These are phyloP conservation scores for Barnettozyma populi DNA, from an alignment of 805 yeast species.

Conservation along the genomic window DNA sequence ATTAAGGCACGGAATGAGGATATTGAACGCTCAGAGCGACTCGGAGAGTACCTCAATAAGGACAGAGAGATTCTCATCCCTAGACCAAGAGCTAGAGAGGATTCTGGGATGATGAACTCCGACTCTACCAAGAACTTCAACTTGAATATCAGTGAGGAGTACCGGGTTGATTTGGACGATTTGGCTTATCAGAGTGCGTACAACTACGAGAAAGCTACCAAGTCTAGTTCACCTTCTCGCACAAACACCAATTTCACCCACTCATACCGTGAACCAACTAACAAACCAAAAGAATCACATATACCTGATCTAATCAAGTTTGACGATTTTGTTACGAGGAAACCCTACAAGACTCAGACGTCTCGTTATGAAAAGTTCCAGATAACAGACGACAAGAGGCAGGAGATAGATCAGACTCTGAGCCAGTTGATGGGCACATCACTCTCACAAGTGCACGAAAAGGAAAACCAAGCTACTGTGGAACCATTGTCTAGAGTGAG, in stretches of 20 bases:
- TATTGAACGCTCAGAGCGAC: slow-evolving; percentile 9
- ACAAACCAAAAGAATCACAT: slow-evolving; percentile 9
- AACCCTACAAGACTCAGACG: background rate
- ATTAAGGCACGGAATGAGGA: slow-evolving; percentile 8
- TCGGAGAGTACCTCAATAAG: background rate
- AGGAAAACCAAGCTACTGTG: background rate
- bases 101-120: slow-evolving; percentile 9
- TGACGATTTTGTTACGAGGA: slow-evolving; percentile 18
- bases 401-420: slow-evolving; percentile 17
- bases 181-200: slow-evolving; percentile 61
- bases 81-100: slow-evolving; percentile 6
- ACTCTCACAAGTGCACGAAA: background rate
- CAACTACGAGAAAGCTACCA: slow-evolving; percentile 39
- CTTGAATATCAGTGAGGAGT: slow-evolving; percentile 36
- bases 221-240: background rate
- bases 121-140: slow-evolving; percentile 16
- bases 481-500: slow-evolving; percentile 6
- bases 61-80: slow-evolving; percentile 5
- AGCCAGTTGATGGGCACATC: slow-evolving; percentile 12
- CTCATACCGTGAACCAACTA: background rate
- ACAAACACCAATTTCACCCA: background rate
- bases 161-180: slow-evolving; percentile 36
- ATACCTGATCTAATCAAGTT: slow-evolving; percentile 22
- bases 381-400: slow-evolving; percentile 16
- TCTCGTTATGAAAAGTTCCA: slow-evolving; percentile 19